These are phyloP conservation scores for Boeremia exigua DNA, from an alignment of 2,329 filamentous ascomycete species.

Conservation along the genomic window DNA sequence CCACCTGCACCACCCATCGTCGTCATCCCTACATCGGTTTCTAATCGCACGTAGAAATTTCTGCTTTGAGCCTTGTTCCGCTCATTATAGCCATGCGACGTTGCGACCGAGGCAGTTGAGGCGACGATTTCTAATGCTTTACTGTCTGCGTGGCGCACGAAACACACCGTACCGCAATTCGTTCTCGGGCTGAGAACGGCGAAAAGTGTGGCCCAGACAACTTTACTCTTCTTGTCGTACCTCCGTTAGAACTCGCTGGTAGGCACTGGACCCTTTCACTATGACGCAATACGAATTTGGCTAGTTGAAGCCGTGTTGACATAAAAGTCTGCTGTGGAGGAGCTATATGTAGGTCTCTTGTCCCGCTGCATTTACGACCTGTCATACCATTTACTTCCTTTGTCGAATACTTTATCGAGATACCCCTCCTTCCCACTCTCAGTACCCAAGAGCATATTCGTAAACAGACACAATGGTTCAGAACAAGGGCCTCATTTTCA, in stretches of 20 bases:
- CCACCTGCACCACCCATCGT: slow-evolving; percentile 9
- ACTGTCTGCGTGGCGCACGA: slow-evolving; percentile 3
- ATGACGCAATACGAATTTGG: slow-evolving; percentile 16
- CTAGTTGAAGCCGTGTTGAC: slow-evolving; percentile 1
- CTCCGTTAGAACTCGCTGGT: neutral
- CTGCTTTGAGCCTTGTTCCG: slow-evolving; percentile 14
- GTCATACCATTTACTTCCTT: neutral
- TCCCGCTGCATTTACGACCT: neutral
- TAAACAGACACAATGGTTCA: slow-evolving; percentile 53
- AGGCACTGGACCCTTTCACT: slow-evolving; percentile 6
- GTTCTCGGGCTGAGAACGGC: slow-evolving; percentile 14
- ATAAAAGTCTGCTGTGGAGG: neutral
- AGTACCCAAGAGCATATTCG: slow-evolving; percentile 2
- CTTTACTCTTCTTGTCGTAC: slow-evolving; percentile 3
- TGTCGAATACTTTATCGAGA: neutral
- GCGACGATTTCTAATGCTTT: neutral
- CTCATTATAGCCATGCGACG: neutral
- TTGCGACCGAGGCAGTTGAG: slow-evolving; percentile 7
- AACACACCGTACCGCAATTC: slow-evolving; percentile 12
- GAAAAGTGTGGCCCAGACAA: neutral
- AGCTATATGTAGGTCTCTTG: slow-evolving; percentile 11
- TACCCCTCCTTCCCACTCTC: slow-evolving; percentile 1
- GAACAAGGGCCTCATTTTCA: slow-evolving; percentile 81
- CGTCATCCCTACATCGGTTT: slow-evolving; percentile 25
- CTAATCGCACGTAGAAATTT: slow-evolving; percentile 20